Evolutionary conservation across 306 rosid genomes (phyloP).

Genomic region (Cicer arietinum): DNA sequence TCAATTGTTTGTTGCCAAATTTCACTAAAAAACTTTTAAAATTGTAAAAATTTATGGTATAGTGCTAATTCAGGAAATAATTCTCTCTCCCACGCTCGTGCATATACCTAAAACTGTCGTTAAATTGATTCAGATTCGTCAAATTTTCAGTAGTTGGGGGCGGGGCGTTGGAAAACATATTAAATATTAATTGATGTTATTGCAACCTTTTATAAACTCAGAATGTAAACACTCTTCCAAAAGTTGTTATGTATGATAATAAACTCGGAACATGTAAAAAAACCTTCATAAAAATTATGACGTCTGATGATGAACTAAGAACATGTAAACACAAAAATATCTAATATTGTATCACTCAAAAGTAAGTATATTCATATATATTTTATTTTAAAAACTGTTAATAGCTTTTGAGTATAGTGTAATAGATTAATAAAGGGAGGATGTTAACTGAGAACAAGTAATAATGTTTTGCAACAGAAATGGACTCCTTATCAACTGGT

Average conservation of each 20-base stretch:
- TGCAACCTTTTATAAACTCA: slow-evolving; percentile 19
- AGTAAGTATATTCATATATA: not conserved
- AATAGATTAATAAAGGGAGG: slow-evolving; percentile 59
- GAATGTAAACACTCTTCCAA: not conserved
- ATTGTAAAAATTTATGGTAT: not conserved
- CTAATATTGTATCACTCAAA: slow-evolving; percentile 13
- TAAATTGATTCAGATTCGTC: slow-evolving; percentile 16
- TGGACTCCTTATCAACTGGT: slow-evolving; percentile 87
- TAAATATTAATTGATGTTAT: not conserved
- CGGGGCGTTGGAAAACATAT: not conserved
- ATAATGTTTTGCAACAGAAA: slow-evolving; percentile 95
- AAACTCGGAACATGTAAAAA: too few relatives aligned
- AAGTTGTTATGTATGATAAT: too few relatives aligned
- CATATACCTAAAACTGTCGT: not conserved
- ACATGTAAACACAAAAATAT: slow-evolving; percentile 16
- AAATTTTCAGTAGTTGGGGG: slow-evolving; percentile 11
- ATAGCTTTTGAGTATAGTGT: slow-evolving; percentile 35
- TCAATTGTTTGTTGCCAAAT: not conserved
- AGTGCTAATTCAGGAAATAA: slow-evolving; percentile 9
- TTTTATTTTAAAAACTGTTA: not conserved
- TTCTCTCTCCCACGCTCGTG: not conserved
- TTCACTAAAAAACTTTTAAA: not conserved
- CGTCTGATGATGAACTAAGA: not conserved
- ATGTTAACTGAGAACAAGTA: slow-evolving; percentile 72
- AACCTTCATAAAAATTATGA: too few relatives aligned